These are phyloP conservation scores for Ceratocystis smalleyi DNA, from an alignment of 2,329 filamentous ascomycete species.

Conservation along the genomic window DNA sequence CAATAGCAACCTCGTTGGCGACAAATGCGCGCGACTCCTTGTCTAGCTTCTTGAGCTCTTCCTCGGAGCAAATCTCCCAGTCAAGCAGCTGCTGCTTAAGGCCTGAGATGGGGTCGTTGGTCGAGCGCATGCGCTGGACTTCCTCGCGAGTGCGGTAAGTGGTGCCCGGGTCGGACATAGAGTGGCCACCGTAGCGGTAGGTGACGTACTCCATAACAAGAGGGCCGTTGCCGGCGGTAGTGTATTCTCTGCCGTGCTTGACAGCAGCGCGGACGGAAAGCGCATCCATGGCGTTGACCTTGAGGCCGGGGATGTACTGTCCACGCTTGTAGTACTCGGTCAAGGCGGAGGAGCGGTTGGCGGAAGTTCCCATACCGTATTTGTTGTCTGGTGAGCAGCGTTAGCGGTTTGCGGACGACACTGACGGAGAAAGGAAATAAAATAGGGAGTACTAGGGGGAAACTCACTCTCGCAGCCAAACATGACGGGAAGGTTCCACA, in stretches of 20 bases:
- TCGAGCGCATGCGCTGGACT: slow-evolving; percentile 98
- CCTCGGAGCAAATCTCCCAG: slow-evolving; percentile 81
- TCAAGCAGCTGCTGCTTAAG: slow-evolving; percentile 97
- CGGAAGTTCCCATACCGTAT: slow-evolving; percentile 98
- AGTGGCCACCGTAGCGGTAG: slow-evolving; percentile 98
- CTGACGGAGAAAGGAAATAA: not conserved
- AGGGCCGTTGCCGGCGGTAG: slow-evolving; percentile 68
- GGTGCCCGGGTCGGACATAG: slow-evolving; percentile 98
- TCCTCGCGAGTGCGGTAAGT: slow-evolving; percentile 99
- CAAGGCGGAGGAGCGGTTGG: slow-evolving; percentile 80
- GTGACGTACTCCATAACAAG: slow-evolving; percentile 98
- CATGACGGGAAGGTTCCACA: slow-evolving; percentile 89
- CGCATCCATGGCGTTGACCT: slow-evolving; percentile 99
- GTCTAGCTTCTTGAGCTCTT: slow-evolving; percentile 90
- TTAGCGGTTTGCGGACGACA: not conserved
- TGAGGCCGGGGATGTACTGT: slow-evolving; percentile 97
- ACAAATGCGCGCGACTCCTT: slow-evolving; percentile 79
- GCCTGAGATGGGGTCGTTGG: slow-evolving; percentile 94
- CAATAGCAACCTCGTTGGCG: slow-evolving; percentile 75
- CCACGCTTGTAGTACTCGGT: slow-evolving; percentile 99
- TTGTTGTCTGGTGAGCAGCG: slow-evolving; percentile 65
- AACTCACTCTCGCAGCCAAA: slow-evolving; percentile 95
- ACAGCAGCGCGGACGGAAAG: slow-evolving; percentile 95
- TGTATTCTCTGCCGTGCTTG: slow-evolving; percentile 82
- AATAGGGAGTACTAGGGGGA: not conserved